Base-by-base conservation (phyloP, 176 grass and related monocot genomes). In the Aegilops longissima region DNA sequence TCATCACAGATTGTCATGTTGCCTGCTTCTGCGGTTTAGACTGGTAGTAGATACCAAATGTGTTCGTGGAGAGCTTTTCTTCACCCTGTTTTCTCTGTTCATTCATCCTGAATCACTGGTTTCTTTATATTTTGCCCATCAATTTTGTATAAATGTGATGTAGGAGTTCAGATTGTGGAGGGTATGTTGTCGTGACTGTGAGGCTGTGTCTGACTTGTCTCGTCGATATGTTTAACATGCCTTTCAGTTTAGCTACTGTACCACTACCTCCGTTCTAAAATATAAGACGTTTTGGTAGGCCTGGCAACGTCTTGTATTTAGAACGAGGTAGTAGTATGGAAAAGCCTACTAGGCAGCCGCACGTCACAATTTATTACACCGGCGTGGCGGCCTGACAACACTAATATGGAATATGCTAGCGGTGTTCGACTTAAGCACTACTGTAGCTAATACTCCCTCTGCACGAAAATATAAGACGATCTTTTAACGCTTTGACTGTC, bases 91-190 rank as follows among this genome's bases (percentile, higher is more conserved):
- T 52, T 71, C 31, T 79, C 72, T 1, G 14, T 78, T 82, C 78
- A 56, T 61, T 62, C 51, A 62, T 80, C 51, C 35, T 73, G 64
- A 84, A 85, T 88, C 64, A 61, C 40, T 56, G 82, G 56, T 68
- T 78, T 85, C 78, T 82, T 64, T 27, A 85, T 88, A 82, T 56
- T 79, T 7, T 42, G 33, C 74, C 59, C 24, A 12, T n/a, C 65
- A 73, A 78, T 79, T 88, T 21, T 92, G 90, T 91, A 91, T 66
- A 91, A 85, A 88, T 88, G 78, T 88, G 90, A 72, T 42, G 11
- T 85, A 85, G 82, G 70, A 76, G 82, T 81, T 77, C 44, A 83
- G 80, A 80, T 77, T 70, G 76, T 70, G 76, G 33, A 77, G 87
- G 54, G 76, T 71, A 71, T 85, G 16, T 21, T 75, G 74, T 70